Conservation (phyloP, 1,139 yeast genomes). For the Saccharomyces hybrid region DNA sequence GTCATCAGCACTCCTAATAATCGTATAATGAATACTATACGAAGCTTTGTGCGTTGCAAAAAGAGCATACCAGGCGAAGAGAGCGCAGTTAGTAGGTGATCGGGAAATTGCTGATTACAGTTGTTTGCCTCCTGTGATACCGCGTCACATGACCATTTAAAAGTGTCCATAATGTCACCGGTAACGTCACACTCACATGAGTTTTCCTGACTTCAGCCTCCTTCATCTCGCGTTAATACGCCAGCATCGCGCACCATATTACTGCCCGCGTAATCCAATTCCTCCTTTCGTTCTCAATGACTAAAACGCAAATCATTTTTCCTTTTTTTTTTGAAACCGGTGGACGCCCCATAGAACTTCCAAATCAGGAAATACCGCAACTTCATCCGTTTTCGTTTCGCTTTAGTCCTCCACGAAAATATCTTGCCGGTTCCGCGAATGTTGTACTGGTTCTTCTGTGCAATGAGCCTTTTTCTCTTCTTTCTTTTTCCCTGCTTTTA, state of each 20-base stretch:
- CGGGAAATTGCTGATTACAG: neutral
- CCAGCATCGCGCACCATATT: neutral
- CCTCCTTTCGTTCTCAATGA: neutral
- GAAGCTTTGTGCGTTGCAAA: neutral
- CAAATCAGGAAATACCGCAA: neutral
- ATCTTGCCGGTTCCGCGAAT: neutral
- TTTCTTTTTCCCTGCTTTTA: neutral
- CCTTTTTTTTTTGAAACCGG: neutral
- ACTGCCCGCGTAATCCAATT: neutral
- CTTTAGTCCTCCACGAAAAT: neutral
- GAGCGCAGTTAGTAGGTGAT: neutral
- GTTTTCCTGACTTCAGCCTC: neutral
- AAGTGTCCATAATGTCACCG: neutral
- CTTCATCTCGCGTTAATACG: neutral
- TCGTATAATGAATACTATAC: neutral
- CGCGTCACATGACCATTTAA: neutral
- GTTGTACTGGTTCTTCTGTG: neutral
- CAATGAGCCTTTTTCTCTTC: neutral
- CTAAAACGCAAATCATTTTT: neutral
- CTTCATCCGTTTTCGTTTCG: neutral
- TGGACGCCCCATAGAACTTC: neutral
- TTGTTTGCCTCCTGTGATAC: neutral
- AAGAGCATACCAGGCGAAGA: neutral
- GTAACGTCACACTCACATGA: neutral
- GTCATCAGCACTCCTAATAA: neutral